phyloP scores from a whole-genome alignment of 495 filamentous ascomycete species.

The Lepraria neglecta region DNA sequence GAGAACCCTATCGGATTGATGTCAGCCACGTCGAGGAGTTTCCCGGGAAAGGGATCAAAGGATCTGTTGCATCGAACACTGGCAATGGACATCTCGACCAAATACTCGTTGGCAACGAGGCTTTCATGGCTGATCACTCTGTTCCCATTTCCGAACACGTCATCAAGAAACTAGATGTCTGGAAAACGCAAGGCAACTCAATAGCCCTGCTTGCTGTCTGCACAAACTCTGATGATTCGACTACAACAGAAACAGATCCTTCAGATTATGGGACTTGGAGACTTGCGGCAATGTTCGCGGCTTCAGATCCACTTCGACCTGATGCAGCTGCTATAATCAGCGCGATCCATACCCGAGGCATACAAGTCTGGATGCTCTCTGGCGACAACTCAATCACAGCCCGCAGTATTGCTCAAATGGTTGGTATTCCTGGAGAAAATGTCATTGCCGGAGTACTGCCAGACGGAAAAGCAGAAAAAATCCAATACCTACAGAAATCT shows the following conservation, averaged over 20 bases:
- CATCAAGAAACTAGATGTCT: slow-evolving; percentile 38
- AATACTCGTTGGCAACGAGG: too few relatives aligned
- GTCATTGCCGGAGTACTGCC: slow-evolving; percentile 83
- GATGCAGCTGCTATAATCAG: slow-evolving; percentile 61
- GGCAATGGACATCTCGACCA: too few relatives aligned
- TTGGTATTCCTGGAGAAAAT: slow-evolving; percentile 65
- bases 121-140: neutral
- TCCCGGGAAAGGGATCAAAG: too few relatives aligned
- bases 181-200: slow-evolving; percentile 55
- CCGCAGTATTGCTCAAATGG: slow-evolving; percentile 55
- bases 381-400: slow-evolving; percentile 62
- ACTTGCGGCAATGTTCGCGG: slow-evolving; percentile 47
- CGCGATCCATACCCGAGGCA: slow-evolving; percentile 56
- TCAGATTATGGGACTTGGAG: neutral
- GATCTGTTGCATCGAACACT: too few relatives aligned
- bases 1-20: too few relatives aligned
- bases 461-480: slow-evolving; percentile 74
- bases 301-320: slow-evolving; percentile 62
- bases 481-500: slow-evolving; percentile 61
- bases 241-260: neutral
- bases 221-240: slow-evolving; percentile 17
- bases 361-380: slow-evolving; percentile 82
- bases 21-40: too few relatives aligned
- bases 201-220: slow-evolving; percentile 47
- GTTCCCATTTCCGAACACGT: slow-evolving; percentile 15